Base-by-base conservation (phyloP, 2,329 filamentous ascomycete species). In the Seiridium cupressi region DNA sequence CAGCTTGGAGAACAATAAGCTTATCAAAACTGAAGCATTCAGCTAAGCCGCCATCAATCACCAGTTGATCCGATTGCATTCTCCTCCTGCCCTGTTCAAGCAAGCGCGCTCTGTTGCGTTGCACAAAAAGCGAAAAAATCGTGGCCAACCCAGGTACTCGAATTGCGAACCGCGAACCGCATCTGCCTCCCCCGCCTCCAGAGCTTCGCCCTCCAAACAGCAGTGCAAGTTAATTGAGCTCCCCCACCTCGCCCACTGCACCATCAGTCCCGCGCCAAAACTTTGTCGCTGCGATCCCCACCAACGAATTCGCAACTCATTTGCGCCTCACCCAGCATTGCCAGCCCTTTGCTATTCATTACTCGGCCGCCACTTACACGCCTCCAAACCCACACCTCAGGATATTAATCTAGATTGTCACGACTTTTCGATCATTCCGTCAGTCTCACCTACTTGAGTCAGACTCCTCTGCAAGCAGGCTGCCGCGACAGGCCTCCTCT, bases 81-180 rank as follows among this genome's bases (percentile, higher is more conserved):
- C 18, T 26, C 18, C 18, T 26, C 18, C 18, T 26, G 18, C 18
- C 18, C 42, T 44, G 11, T 44, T 44, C 11, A 11, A 44, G 42
- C 11, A 44, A 44, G 13, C 18, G 11, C 42, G 9, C 6, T 44
- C 9, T n/a, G 42, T 44, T 18, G 11, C n/a, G 46, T 31, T 49
- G 46, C 7, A 44, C 42, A 40, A 55, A 55, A 55, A 42, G 11
- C 13, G n/a, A 13, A 26, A 42, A 26, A 34, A 46, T 47, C 40
- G 54, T 47, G 31, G 55, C 55, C 55, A 26, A 49, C 36, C 55
- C 46, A 40, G 34, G 35, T 49, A 58, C 36, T 58, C 55, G 55
- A 58, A 53, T 34, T 35, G 18, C 49, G 34, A 53, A 36, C 49
- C 49, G 11, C 47, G n/a, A 26, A 32, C 34, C 36, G 18, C 42